Evolutionary conservation across 108 stramenopile species (phyloP).

Genomic region (Cyclotella atomus): DNA sequence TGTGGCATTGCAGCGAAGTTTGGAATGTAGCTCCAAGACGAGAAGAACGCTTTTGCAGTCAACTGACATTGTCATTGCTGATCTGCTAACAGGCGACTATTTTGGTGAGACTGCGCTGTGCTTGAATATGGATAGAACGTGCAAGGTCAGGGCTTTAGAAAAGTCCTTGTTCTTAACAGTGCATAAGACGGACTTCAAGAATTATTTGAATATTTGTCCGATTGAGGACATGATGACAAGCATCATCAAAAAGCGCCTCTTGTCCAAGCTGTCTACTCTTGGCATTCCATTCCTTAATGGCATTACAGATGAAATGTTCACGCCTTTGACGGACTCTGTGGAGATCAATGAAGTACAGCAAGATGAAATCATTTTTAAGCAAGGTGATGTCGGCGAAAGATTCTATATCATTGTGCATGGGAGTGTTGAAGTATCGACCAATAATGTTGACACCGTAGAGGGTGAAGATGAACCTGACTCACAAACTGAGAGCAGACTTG

Average conservation of each 20-base stretch:
- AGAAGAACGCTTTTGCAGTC: slow-evolving; percentile 3
- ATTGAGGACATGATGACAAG: slow-evolving; percentile 40
- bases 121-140: slow-evolving; percentile 61
- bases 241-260: slow-evolving; percentile 57
- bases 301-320: background rate
- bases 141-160: slow-evolving; percentile 49
- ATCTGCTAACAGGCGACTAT: slow-evolving; percentile 56
- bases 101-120: slow-evolving; percentile 71
- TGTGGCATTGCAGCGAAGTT: slow-evolving; percentile 40
- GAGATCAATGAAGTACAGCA: slow-evolving; percentile 47
- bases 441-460: background rate
- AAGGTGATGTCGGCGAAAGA: slow-evolving; percentile 55
- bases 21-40: slow-evolving; percentile 44
- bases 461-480: background rate
- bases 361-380: slow-evolving; percentile 48
- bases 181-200: slow-evolving; percentile 50
- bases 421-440: slow-evolving; percentile 43
- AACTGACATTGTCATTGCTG: slow-evolving; percentile 40
- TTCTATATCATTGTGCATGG: slow-evolving; percentile 64
- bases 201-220: slow-evolving; percentile 53
- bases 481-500: slow-evolving; percentile 33
- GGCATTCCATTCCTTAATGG: background rate
- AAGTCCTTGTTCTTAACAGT: slow-evolving; percentile 57
- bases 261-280: slow-evolving; percentile 51
- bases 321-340: slow-evolving; percentile 28